Percentiles rank a stretch among this genome's conserved stretches.
Conservation (phyloP, 306 rosid genomes). For the Citrullus colocynthis region DNA sequence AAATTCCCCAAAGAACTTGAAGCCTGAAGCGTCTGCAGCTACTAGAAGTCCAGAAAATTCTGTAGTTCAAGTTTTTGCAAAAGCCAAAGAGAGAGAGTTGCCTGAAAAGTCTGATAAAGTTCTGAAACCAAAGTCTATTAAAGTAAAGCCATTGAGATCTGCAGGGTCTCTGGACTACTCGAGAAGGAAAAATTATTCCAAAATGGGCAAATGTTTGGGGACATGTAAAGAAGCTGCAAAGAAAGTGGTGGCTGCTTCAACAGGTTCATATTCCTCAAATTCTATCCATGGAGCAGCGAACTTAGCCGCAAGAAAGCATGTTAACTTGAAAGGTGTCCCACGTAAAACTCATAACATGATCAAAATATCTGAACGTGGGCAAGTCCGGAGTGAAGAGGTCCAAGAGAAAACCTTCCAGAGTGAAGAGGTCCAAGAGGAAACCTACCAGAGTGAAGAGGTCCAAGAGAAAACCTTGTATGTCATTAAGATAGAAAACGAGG, state of each 20-base stretch:
- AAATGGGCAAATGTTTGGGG: slow-evolving; percentile 20
- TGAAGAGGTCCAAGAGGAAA: slow-evolving; percentile 34
- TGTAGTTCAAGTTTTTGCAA: slow-evolving; percentile 11
- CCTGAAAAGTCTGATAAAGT: slow-evolving; percentile 22
- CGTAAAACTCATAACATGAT: slow-evolving; percentile 20
- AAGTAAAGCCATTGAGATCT: slow-evolving; percentile 23
- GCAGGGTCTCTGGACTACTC: slow-evolving; percentile 17
- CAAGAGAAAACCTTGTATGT: slow-evolving; percentile 63
- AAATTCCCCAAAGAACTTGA: slow-evolving; percentile 19
- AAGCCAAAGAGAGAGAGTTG: slow-evolving; percentile 20
- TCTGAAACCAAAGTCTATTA: slow-evolving; percentile 19
- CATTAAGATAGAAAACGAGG: slow-evolving; percentile 44
- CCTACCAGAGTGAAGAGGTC: slow-evolving; percentile 18
- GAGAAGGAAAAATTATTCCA: slow-evolving; percentile 21
- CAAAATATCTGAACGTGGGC: slow-evolving; percentile 19
- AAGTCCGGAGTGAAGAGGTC: slow-evolving; percentile 23
- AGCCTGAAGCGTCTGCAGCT: slow-evolving; percentile 25
- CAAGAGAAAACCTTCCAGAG: slow-evolving; percentile 26
- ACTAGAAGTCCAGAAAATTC: slow-evolving; percentile 21
- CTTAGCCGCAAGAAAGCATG: slow-evolving; percentile 26
- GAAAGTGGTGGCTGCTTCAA: slow-evolving; percentile 25
- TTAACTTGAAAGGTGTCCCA: slow-evolving; percentile 19
- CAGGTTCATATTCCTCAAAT: slow-evolving; percentile 23
- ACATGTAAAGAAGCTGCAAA: slow-evolving; percentile 25
- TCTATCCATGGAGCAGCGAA: slow-evolving; percentile 30